phyloP scores from a whole-genome alignment of 2,329 filamentous ascomycete species.

The Botrytis deweyae region DNA sequence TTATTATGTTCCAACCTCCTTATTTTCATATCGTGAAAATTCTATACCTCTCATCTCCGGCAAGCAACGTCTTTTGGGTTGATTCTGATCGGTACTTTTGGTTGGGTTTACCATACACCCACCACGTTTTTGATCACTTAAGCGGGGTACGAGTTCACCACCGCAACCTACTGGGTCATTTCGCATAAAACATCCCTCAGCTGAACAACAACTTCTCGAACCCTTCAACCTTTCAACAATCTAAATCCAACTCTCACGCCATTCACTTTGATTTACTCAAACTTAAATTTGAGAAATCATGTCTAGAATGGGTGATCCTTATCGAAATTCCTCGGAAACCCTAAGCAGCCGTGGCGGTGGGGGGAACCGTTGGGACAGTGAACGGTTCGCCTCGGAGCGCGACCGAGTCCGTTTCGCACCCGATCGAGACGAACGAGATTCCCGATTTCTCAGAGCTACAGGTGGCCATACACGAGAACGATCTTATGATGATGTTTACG shows the following conservation, averaged over 20 bases:
- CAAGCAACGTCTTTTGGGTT: neutral
- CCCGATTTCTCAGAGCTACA: constrained; percentile 44
- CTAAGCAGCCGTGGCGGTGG: constrained; percentile 36
- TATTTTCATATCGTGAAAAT: constrained; percentile 10
- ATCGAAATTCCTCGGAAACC: constrained; percentile 38
- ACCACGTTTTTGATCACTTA: constrained; percentile 9
- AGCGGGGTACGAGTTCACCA: constrained; percentile 2
- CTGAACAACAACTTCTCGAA: constrained; percentile 12
- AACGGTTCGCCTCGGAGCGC: constrained; percentile 50
- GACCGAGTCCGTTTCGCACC: constrained; percentile 44
- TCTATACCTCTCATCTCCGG: neutral
- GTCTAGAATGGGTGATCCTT: constrained; percentile 37
- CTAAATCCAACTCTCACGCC: neutral
- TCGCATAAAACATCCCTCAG: constrained; percentile 17
- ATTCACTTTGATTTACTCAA: neutral
- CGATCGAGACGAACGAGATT: constrained; percentile 52
- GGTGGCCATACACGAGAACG: constrained; percentile 46
- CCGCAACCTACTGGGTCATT: neutral
- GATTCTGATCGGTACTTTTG: neutral
- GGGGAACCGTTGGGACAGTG: constrained; percentile 52
- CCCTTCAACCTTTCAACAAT: neutral
- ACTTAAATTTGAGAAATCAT: constrained; percentile 21
- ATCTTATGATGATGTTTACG: constrained; percentile 51
- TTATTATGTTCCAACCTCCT: constrained; percentile 14
- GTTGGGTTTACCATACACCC: neutral